A percentile compares a stretch with the other conserved stretches of the same genome.
These are phyloP conservation scores for Cinnamomum chago DNA, from an alignment of 164 flowering plant species.

Conservation along the genomic window DNA sequence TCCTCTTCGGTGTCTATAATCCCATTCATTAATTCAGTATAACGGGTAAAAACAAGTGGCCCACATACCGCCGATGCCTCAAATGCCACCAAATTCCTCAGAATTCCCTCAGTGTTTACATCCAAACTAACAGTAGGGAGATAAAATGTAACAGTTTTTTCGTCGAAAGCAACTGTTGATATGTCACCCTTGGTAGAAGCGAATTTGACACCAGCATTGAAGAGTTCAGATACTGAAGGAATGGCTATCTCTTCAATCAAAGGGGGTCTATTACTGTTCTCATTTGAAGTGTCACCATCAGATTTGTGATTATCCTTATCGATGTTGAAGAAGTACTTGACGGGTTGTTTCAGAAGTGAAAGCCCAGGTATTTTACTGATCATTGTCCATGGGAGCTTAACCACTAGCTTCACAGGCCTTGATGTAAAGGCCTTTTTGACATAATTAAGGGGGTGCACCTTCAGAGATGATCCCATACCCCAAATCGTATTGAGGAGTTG, in stretches of 20 bases:
- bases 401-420: slow-evolving; percentile 13
- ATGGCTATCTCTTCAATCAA: slow-evolving; percentile 37
- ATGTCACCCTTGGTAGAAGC: slow-evolving; percentile 21
- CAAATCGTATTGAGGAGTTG: slow-evolving; percentile 4
- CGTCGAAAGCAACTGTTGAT: slow-evolving; percentile 28
- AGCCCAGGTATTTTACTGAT: slow-evolving; percentile 10
- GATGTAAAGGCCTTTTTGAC: slow-evolving; percentile 2
- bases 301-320: background rate
- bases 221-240: slow-evolving; percentile 36
- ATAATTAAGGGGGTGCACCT: background rate
- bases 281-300: background rate
- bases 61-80: slow-evolving; percentile 19
- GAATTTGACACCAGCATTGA: slow-evolving; percentile 27
- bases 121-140: slow-evolving; percentile 40
- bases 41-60: slow-evolving; percentile 22
- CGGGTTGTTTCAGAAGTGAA: slow-evolving; percentile 11
- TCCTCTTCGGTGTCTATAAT: slow-evolving; percentile 26
- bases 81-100: slow-evolving; percentile 39
- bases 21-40: slow-evolving; percentile 28
- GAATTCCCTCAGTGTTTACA: slow-evolving; percentile 41
- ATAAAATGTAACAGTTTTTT: slow-evolving; percentile 12
- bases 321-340: slow-evolving; percentile 1
- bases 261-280: slow-evolving; percentile 13
- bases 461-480: slow-evolving; percentile 8
- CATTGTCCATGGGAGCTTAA: slow-evolving; percentile 16